Base-by-base conservation (phyloP, 345 rosid genomes). In the Kernera saxatilis region DNA sequence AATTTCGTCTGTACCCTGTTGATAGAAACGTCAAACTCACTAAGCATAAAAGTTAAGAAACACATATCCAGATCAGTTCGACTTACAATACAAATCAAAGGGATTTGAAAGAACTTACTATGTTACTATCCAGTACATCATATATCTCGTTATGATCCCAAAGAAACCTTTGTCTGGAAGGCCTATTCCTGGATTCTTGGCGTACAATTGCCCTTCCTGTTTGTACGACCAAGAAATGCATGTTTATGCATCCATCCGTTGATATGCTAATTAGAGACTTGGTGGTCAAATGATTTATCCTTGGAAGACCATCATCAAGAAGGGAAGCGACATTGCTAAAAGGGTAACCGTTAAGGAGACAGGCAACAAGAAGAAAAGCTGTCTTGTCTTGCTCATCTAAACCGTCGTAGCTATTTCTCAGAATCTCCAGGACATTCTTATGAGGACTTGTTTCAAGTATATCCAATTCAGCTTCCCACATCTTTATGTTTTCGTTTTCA, bases 401-500 rank as follows among this genome's bases (percentile, higher is more conserved):
- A 6, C 3, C 25, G 1, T 55, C 44, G 4, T 69, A 69, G 43
- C 55, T 54, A 8, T 10, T 25, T 19, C 8, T 46, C 14, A 70
- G 2, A 19, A 58, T 37, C 2, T 36, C 5, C 29, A 3, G 0
- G 26, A 70, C 35, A 9, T 48, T 26, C 21, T 33, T 3, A 5
- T 33, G 67, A 33, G 48, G 49, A 0, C 0, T 0, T 2, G 7
- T 46, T 57, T 48, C 37, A 23, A 70, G 57, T 3, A 17, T 0
- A 8, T 3, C 0, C 6, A 70, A 2, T 36, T 36, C 43, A 23
- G 50, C 61, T 63, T 73, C 66, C 86, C 80, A 76, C 13, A 19
- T 14, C 2, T 18, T 11, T 22, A 2, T 19, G n/a, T 15, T 19
- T 0, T 7, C 14, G 8, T 5, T 53, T 12, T n/a, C 41, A 6